These are phyloP conservation scores for Apocynum venetum DNA, from an alignment of 257 asterid species.

Conservation along the genomic window DNA sequence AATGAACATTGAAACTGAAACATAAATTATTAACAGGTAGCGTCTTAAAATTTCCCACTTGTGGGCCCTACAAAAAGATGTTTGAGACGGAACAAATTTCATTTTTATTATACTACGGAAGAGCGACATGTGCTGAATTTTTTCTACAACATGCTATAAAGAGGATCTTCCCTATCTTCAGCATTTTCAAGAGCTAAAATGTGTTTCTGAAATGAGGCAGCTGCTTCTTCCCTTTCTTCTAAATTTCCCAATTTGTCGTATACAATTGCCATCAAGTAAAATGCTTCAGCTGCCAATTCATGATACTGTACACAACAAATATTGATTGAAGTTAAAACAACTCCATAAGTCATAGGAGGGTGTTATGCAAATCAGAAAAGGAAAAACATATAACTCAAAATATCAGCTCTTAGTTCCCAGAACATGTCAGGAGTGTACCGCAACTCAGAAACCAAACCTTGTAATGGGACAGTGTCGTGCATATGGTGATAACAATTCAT, in stretches of 20 bases:
- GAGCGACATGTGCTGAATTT: too few relatives aligned
- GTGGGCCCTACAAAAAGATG: too few relatives aligned
- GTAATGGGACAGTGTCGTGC: too few relatives aligned
- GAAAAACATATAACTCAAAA: background rate
- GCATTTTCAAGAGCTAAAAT: conserved; percentile 62
- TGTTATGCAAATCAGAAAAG: background rate
- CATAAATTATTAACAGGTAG: too few relatives aligned
- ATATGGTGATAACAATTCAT: too few relatives aligned
- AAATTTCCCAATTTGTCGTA: conserved; percentile 63
- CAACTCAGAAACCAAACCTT: background rate
- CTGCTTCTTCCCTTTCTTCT: conserved; percentile 80
- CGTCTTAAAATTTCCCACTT: too few relatives aligned
- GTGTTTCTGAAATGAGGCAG: conserved; percentile 68
- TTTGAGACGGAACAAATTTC: background rate
- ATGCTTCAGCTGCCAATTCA: conserved; percentile 84
- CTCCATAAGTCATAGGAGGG: background rate
- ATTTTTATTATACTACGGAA: background rate
- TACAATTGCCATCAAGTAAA: conserved; percentile 79
- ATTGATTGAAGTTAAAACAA: conserved; percentile 7
- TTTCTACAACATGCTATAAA: conserved; percentile 15
- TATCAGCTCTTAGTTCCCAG: background rate
- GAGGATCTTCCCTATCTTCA: conserved; percentile 37
- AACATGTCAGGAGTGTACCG: background rate
- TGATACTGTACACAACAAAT: conserved; percentile 52
- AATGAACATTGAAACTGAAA: too few relatives aligned